Conservation (phyloP, 768 basidiomycete genomes). For the Lepiota brunneoincarnata region DNA sequence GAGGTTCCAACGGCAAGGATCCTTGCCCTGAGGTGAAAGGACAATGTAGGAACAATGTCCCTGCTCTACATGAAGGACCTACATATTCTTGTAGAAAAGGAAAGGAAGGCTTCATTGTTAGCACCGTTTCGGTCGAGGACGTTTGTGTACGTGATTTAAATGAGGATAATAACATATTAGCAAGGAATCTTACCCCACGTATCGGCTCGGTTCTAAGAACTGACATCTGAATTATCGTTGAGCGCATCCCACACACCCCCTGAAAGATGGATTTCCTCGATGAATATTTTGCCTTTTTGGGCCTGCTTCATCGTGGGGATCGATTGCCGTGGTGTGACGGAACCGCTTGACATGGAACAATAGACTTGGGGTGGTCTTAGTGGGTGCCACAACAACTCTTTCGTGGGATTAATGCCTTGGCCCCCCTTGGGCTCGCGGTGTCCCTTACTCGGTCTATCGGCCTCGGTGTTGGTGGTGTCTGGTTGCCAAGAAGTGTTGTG, state of each 20-base stretch:
- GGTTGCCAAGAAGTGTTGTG: background rate
- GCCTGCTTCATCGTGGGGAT: slow-evolving; percentile 11
- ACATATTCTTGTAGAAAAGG: background rate
- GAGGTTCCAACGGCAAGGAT: slow-evolving; percentile 9
- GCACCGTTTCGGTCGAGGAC: background rate
- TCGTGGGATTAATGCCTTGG: too few species aligned
- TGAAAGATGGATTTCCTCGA: slow-evolving; percentile 7
- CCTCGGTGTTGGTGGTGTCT: background rate
- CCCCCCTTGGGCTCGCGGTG: too few species aligned
- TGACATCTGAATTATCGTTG: slow-evolving; percentile 2
- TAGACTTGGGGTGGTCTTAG: too few species aligned
- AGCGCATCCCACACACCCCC: background rate
- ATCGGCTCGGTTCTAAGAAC: background rate
- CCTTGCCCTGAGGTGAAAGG: slow-evolving; percentile 3
- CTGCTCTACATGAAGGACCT: background rate
- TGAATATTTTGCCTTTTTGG: slow-evolving; percentile 10
- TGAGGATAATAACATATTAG: background rate
- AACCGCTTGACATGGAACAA: too few species aligned
- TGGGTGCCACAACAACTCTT: too few species aligned
- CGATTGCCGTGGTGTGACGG: background rate
- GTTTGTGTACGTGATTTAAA: background rate
- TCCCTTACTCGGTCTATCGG: background rate
- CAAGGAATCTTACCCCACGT: background rate
- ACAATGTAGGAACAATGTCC: background rate
- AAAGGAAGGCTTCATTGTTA: background rate